Evolutionary conservation across 2,329 filamentous ascomycete species (phyloP).

Genomic region (Zymoseptoria tritici): DNA sequence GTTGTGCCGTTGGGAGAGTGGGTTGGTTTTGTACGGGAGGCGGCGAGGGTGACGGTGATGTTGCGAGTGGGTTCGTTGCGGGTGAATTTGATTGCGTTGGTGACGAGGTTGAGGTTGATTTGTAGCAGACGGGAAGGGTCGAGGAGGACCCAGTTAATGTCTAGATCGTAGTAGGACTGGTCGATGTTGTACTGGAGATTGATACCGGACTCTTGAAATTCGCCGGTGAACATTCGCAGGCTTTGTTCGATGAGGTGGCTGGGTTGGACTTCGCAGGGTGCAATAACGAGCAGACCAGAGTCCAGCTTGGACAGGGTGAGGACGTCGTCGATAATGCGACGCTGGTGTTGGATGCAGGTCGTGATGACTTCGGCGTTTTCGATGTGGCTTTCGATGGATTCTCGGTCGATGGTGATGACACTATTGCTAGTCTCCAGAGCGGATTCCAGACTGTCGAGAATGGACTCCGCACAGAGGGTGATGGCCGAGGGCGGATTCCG

Average conservation of each 20-base stretch:
- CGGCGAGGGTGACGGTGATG: conserved; percentile 25
- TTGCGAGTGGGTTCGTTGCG: conserved; percentile 20
- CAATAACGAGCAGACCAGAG: conserved; percentile 29
- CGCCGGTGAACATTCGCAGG: conserved; percentile 34
- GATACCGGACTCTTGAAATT: conserved; percentile 30
- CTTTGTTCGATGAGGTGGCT: conserved; percentile 28
- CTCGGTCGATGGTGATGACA: conserved; percentile 2
- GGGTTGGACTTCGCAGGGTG: conserved; percentile 31
- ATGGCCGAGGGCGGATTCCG: conserved; percentile 39
- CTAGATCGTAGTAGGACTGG: conserved; percentile 12
- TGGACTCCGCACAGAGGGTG: conserved; percentile 36
- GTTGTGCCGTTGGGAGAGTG: background rate
- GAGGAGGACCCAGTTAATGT: conserved; percentile 13
- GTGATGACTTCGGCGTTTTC: conserved; percentile 27
- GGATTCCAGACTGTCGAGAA: conserved; percentile 13
- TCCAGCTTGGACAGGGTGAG: conserved; percentile 37
- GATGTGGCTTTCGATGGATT: conserved; percentile 9
- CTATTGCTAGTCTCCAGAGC: conserved; percentile 5
- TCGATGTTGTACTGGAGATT: conserved; percentile 32
- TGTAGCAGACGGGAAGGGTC: conserved; percentile 20
- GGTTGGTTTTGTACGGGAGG: background rate
- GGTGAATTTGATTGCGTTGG: conserved; percentile 14
- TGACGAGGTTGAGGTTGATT: conserved; percentile 12
- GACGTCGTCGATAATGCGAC: conserved; percentile 42
- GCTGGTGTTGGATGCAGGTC: conserved; percentile 27